Evolutionary conservation across 2,329 filamentous ascomycete species (phyloP), one percentile per base, ranked within the genome.

Genomic region (Pseudogymnoascus sp.): DNA sequence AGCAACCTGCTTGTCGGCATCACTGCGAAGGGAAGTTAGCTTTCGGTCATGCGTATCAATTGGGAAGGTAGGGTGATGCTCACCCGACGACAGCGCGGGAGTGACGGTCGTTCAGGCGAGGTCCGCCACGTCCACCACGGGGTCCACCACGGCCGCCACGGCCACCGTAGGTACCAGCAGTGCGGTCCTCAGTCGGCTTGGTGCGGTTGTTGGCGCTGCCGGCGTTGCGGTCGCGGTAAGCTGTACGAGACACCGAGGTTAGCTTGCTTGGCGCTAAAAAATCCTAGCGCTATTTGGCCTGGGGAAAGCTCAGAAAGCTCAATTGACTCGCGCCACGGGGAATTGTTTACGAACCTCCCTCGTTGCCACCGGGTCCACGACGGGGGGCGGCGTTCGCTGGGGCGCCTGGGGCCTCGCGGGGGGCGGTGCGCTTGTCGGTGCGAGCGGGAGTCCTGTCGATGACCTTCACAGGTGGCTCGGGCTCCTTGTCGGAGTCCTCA

Each of bases 201-300:
- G 82, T 83, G 73, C 91, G 90, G 86, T 97, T 97, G 83, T 84
- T 88, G 73, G 85, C 83, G 75, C 86, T 83, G 71, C 92, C 93
- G 75, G 88, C 91, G 74, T 85, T 86, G 75, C 90, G 90, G 81
- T 96, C 91, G 77, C 90, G 91, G 88, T 92, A 95, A 75, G 91
- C 93, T 96, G 72, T 25, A 64, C 40, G 63, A 69, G 34, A 59
- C 42, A 46, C 21, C 50, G 38, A 61, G 46, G 61, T 69, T 61
- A 64, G 68, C 62, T 37, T 31, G 2, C 42, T 23, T 56, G 37
- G n/a, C 44, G 63, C 50, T 59, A 63, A 50, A 62, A 63, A 63
- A 44, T 34, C 31, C 21, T 46, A 46, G 42, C 42, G 63, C 68
- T 65, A 59, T 46, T 46, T 25, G 18, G 5, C 2, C 11, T 14